Percentiles rank a stretch among this genome's conserved stretches.
Conservation (phyloP, 176 grass and related monocot species). For the Oryza meyeriana region DNA sequence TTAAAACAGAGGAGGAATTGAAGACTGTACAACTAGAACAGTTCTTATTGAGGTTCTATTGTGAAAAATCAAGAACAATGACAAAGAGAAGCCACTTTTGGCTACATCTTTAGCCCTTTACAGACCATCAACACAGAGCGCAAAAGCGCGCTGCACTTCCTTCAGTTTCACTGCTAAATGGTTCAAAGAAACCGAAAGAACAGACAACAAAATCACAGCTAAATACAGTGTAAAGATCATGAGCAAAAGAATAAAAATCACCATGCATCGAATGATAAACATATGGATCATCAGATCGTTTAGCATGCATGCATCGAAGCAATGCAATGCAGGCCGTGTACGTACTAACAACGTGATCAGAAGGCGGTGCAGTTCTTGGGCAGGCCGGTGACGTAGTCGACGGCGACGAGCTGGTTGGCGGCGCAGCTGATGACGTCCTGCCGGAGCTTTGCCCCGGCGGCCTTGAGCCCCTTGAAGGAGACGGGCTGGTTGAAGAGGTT, state of each 20-base stretch:
- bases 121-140: neutral
- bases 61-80: neutral
- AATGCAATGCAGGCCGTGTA: neutral
- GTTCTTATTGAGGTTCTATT: neutral
- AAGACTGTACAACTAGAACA: neutral
- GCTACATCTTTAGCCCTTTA: neutral
- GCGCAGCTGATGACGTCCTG: conserved; percentile 67
- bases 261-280: neutral
- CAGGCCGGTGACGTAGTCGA: conserved; percentile 71
- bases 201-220: neutral
- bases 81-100: conserved; percentile 20
- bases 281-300: neutral
- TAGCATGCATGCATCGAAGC: too few relatives aligned
- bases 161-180: neutral
- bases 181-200: neutral
- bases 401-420: conserved; percentile 41
- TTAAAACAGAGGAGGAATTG: neutral
- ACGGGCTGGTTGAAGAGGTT: conserved; percentile 97
- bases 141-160: neutral
- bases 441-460: conserved; percentile 86
- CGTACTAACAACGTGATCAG: conserved; percentile 10
- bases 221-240: neutral
- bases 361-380: conserved; percentile 74
- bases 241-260: conserved; percentile 5
- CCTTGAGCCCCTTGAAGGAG: conserved; percentile 81